phyloP scores from a whole-genome alignment of 257 asterid genomes.

The Petunia secreta region DNA sequence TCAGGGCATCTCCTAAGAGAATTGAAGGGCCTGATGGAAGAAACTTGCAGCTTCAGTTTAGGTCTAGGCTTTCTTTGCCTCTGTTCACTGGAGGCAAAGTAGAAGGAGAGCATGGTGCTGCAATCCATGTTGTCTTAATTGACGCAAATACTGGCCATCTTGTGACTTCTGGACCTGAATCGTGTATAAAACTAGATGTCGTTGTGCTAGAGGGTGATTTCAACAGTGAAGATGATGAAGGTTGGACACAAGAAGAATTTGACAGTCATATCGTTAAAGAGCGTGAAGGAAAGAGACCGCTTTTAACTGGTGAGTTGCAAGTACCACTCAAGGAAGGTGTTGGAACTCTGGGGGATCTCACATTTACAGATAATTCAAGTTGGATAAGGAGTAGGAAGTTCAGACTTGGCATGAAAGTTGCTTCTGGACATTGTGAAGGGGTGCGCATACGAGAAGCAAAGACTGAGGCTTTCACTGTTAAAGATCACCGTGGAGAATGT shows the following conservation, averaged over 20 bases:
- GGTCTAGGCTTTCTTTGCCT: slow-evolving; percentile 88
- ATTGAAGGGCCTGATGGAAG: slow-evolving; percentile 93
- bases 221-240: slow-evolving; percentile 80
- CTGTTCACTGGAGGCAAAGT: slow-evolving; percentile 96
- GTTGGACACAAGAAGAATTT: slow-evolving; percentile 89
- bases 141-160: slow-evolving; percentile 80
- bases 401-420: slow-evolving; percentile 90
- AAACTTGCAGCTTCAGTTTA: slow-evolving; percentile 85
- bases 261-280: slow-evolving; percentile 93
- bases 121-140: slow-evolving; percentile 76
- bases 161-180: slow-evolving; percentile 84
- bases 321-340: slow-evolving; percentile 95
- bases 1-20: slow-evolving; percentile 88
- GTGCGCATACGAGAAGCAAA: slow-evolving; percentile 88
- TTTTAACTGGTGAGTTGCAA: slow-evolving; percentile 85
- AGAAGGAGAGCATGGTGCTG: slow-evolving; percentile 97
- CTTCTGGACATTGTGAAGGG: slow-evolving; percentile 83
- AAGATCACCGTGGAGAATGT: slow-evolving; percentile 99
- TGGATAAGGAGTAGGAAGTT: slow-evolving; percentile 98
- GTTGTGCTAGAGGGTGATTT: slow-evolving; percentile 96
- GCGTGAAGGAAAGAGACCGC: slow-evolving; percentile 96
- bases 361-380: slow-evolving; percentile 95
- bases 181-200: slow-evolving; percentile 79
- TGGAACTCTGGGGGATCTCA: slow-evolving; percentile 91
- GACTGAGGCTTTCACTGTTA: slow-evolving; percentile 94